Evolutionary conservation across 2,329 filamentous ascomycete species (phyloP), one percentile per base, ranked within the genome.

Genomic region (Decorospora gaudefroyi): DNA sequence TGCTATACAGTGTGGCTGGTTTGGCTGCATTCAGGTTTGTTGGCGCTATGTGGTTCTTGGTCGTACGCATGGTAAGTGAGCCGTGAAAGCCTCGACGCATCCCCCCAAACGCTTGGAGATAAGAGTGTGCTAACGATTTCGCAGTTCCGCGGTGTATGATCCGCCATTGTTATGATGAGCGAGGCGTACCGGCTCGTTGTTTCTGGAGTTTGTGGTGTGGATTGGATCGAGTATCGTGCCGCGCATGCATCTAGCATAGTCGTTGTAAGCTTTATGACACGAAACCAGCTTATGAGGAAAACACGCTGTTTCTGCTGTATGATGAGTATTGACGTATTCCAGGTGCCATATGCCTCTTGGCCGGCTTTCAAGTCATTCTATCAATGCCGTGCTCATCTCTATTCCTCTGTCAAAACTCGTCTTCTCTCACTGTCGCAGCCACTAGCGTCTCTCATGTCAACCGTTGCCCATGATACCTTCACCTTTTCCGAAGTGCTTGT

Each of bases 11-110:
- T 68, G 91, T 96, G 27, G 91, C 90, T 0, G 90, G 76, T 2
- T 71, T 96, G 42, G 90, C 87, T 16, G 82, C 84, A 2, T 92
- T 96, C 72, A 88, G 92, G 68, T 96, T 96, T 61, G 73, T 91
- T 16, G 91, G 91, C 2, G 88, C 88, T 0, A 78, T 89, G 72
- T 96, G 90, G 89, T 96, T 96, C 75, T 80, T 99, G 77, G 79
- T 97, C 37, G 69, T 73, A 7, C 55, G 70, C 31, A 70, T 72
- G 70, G 67, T 72, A 52, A 65, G 65, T 67, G 19, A 16, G 22
- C 11, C 27, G 4, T 4, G 1, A 5, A 21, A 6, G 17, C 9
- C 15, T 2, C 22, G 2, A 36, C n/a, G 9, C 15, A 10, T 30
- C 25, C 19, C 49, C 32, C 23, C 16, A 32, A 18, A 30, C 13